Conservation (phyloP, 768 basidiomycete genomes). For the Hygrophorus russula region DNA sequence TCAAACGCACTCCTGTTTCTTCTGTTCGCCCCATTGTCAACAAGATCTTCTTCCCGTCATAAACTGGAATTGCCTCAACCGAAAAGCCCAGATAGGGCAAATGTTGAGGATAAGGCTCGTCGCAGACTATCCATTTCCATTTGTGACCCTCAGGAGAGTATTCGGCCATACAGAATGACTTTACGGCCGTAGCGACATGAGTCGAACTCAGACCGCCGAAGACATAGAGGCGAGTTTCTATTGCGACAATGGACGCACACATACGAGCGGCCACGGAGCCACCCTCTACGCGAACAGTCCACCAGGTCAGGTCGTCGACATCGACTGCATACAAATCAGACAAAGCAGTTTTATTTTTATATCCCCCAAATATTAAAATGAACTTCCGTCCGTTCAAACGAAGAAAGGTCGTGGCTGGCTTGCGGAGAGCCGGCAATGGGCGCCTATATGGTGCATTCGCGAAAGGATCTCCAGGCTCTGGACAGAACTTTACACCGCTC, state of each 20-base stretch:
- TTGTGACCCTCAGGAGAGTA: too few relatives aligned
- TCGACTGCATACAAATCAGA: constrained; percentile 14
- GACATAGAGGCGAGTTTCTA: constrained; percentile 14
- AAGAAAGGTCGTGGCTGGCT: constrained; percentile 12
- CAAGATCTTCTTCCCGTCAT: constrained; percentile 16
- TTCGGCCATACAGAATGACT: too few relatives aligned
- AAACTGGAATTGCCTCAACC: constrained; percentile 11
- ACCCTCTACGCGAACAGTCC: constrained; percentile 12
- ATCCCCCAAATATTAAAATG: constrained; percentile 20
- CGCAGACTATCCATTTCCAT: too few relatives aligned
- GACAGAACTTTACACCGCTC: too few relatives aligned
- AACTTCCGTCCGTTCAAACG: constrained; percentile 10
- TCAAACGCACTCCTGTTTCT: background rate
- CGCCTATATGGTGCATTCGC: too few relatives aligned
- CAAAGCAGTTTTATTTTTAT: constrained; percentile 1
- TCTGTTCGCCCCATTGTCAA: constrained; percentile 9
- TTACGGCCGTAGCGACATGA: background rate
- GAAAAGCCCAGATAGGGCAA: background rate
- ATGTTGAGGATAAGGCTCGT: too few relatives aligned
- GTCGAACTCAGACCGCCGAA: constrained; percentile 16
- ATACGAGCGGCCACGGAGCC: constrained; percentile 11
- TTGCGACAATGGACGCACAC: constrained; percentile 13
- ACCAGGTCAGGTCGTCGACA: constrained; percentile 14
- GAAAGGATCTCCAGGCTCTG: too few relatives aligned
- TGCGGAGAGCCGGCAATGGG: too few relatives aligned